Conservation (phyloP, 2,329 filamentous ascomycete species). For the Alternaria infectoria region DNA sequence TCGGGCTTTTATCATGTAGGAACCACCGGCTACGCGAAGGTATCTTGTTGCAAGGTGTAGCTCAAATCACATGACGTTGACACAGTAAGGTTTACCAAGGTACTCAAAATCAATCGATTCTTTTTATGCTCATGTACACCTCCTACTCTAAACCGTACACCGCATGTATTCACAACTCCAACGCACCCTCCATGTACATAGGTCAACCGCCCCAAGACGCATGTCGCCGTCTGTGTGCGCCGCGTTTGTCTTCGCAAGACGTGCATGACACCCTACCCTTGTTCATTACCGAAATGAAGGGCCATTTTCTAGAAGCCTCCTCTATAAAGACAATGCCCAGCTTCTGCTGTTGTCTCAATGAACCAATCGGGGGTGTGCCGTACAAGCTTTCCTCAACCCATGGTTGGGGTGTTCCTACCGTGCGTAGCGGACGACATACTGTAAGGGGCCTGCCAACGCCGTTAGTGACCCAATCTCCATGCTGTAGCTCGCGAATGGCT, state of each 20-base stretch:
- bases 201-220: neutral
- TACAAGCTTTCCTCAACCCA: slow-evolving; percentile 5
- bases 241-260: neutral
- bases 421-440: slow-evolving; percentile 57
- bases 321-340: neutral
- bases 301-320: neutral
- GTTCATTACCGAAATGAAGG: neutral
- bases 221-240: neutral
- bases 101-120: neutral
- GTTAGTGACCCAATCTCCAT: neutral
- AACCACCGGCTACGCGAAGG: neutral
- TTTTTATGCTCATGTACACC: neutral
- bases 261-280: neutral
- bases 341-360: neutral
- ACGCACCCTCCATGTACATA: neutral
- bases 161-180: neutral
- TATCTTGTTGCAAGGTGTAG: neutral
- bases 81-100: neutral
- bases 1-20: neutral
- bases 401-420: slow-evolving; percentile 49
- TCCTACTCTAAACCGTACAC: neutral
- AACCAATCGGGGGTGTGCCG: neutral
- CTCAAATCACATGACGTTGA: neutral
- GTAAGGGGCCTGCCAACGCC: slow-evolving; percentile 51
- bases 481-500: slow-evolving; percentile 47